phyloP scores from a whole-genome alignment of 331 rosid genomes.

The Erythrophleum ivorense region DNA sequence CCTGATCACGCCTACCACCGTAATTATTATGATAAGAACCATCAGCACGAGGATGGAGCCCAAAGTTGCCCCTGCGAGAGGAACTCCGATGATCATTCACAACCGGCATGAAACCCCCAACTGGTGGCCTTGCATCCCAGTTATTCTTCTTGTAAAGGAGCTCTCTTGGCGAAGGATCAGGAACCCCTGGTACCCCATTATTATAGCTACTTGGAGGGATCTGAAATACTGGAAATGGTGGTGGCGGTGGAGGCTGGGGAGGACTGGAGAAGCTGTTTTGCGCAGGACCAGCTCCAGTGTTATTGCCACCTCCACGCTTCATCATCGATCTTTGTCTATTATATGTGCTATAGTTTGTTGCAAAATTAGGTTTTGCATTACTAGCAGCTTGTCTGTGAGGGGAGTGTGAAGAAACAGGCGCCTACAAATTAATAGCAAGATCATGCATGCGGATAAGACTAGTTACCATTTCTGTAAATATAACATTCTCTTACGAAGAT shows the following conservation, averaged over 20 bases:
- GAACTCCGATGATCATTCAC: constrained; percentile 54
- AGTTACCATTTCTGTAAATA: background rate
- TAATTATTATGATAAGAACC: constrained; percentile 60
- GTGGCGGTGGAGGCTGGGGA: constrained; percentile 61
- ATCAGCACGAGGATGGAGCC: constrained; percentile 60
- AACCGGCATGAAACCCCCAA: constrained; percentile 51
- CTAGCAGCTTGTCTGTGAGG: constrained; percentile 54
- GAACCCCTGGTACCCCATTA: constrained; percentile 52
- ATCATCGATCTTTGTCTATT: constrained; percentile 60
- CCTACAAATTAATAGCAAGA: constrained; percentile 55
- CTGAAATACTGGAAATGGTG: constrained; percentile 63
- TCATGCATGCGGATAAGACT: constrained; percentile 32
- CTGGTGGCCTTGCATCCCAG: constrained; percentile 64
- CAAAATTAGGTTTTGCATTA: constrained; percentile 50
- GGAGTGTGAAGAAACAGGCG: constrained; percentile 49
- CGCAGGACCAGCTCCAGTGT: constrained; percentile 52
- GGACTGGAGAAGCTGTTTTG: constrained; percentile 54
- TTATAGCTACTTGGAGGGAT: constrained; percentile 53
- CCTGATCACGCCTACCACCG: constrained; percentile 69
- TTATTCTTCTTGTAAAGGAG: constrained; percentile 51
- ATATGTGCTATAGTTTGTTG: constrained; percentile 50
- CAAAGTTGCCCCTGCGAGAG: constrained; percentile 66
- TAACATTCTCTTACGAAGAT: constrained; percentile 15
- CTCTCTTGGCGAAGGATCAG: constrained; percentile 65
- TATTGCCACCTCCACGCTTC: constrained; percentile 62